Evolutionary conservation across 495 filamentous ascomycete species (phyloP), one percentile per base, ranked within the genome.

Genomic region (Pyrenopolyporus hunteri): DNA sequence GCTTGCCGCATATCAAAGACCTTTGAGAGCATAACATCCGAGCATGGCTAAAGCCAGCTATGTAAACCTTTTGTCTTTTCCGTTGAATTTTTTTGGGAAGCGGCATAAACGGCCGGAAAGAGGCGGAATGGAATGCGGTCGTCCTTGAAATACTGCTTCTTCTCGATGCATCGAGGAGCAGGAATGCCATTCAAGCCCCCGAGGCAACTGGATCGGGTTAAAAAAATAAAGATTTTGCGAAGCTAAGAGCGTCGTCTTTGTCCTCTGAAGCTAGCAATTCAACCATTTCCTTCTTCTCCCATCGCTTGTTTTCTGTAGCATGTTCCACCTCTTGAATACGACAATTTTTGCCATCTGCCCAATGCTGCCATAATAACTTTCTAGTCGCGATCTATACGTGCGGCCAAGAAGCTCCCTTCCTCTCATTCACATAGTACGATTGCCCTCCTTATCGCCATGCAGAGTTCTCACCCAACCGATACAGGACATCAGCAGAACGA

Each of bases 21-120:
- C 8, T 23, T 28, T 2, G n/a, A 23, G 19, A 9, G n/a, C 35
- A 48, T 50, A 13, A 6, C 25, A 49, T 11, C 45, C 39, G 46
- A 60, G 60, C 42, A 43, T 29, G 46, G 57, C 40, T 43, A 57
- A 56, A 48, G 4, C 51, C 7, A 20, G 16, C 19, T 43, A n/a
- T n/a, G 13, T 10, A 22, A 19, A 7, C 59, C 29, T 31, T 59
- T 65, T 59, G 50, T 66, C 63, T 57, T 59, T 28, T 31, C n/a
- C 32, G 36, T 29, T 20, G 3, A 28, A 42, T 36, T 37, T 11
- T 36, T 16, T 32, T 6, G 36, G 20, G 11, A 36, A 46, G 20
- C 16, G 36, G 13, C 19, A 13, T 23, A 3, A 50, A 47, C 19
- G 9, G 23, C 28, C 20, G 16, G 14, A 63, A 51, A 56, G 45